Percentiles rank a stretch among this genome's conserved stretches.
These are phyloP conservation scores for Nemania serpens DNA, from an alignment of 2,329 filamentous ascomycete genomes.

Conservation along the genomic window DNA sequence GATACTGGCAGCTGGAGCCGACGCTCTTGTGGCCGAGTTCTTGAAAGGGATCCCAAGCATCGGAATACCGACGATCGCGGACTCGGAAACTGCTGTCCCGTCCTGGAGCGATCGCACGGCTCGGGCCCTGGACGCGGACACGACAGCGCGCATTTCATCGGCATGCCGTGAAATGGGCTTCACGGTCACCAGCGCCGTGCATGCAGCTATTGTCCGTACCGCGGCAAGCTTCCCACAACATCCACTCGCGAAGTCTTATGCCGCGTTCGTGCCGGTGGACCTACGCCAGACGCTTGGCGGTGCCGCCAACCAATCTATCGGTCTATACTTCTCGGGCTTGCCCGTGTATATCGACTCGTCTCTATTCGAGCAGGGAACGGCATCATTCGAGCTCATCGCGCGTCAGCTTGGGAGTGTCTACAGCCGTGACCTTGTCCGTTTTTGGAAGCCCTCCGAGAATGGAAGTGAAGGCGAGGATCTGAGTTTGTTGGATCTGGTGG, in stretches of 20 bases:
- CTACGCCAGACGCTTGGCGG: neutral
- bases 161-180: neutral
- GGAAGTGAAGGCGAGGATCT: neutral
- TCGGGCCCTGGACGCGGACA: neutral
- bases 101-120: neutral
- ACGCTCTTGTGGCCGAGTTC: neutral
- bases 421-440: neutral
- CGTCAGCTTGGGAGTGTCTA: neutral
- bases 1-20: neutral
- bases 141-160: neutral
- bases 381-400: too few species aligned
- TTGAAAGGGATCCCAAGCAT: neutral
- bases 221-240: neutral
- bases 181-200: neutral
- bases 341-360: neutral
- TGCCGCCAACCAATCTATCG: neutral
- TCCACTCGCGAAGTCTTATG: neutral
- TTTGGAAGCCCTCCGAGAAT: neutral
- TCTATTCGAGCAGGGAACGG: neutral
- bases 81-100: neutral
- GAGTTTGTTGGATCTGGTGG: neutral
- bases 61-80: neutral
- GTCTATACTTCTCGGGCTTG: neutral
- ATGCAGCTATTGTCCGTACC: neutral
- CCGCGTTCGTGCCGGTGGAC: neutral